A percentile compares a stretch with the other conserved stretches of the same genome.
Evolutionary conservation across 164 flowering plant genomes (phyloP).

Genomic region (Sextonia rubra): DNA sequence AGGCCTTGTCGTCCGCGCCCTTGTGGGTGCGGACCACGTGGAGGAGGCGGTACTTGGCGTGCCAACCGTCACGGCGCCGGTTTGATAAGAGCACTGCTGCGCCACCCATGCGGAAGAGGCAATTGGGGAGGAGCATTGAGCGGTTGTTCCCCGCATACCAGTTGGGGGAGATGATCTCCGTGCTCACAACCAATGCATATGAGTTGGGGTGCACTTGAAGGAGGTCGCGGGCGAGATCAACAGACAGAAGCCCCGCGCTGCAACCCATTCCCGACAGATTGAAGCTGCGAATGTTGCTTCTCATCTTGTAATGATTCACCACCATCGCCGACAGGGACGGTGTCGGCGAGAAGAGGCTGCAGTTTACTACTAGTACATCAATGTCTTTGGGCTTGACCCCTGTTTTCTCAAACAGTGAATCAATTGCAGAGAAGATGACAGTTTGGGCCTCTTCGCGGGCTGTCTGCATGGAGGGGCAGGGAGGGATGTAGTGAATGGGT

Average conservation of each 20-base stretch:
- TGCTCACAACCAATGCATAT: constrained; percentile 21
- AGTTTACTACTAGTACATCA: constrained; percentile 32
- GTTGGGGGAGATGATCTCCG: constrained; percentile 20
- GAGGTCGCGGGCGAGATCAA: constrained; percentile 33
- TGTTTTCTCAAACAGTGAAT: constrained; percentile 21
- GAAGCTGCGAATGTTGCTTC: constrained; percentile 31
- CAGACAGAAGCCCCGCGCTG: constrained; percentile 31
- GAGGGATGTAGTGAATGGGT: constrained; percentile 8
- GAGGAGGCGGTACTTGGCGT: constrained; percentile 9
- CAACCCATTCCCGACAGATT: constrained; percentile 43
- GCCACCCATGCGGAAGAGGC: constrained; percentile 27
- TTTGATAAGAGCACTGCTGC: constrained; percentile 22
- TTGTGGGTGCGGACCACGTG: constrained; percentile 16
- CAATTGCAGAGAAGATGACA: constrained; percentile 21
- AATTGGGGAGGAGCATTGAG: constrained; percentile 23
- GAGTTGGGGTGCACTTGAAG: constrained; percentile 22
- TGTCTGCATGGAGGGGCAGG: constrained; percentile 2
- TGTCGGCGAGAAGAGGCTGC: constrained; percentile 38
- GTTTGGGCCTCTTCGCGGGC: constrained; percentile 9
- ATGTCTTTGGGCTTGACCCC: constrained; percentile 32
- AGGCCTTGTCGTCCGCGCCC: constrained; percentile 14
- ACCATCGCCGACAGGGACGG: constrained; percentile 40
- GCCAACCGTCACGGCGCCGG: background rate
- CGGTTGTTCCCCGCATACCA: constrained; percentile 16
- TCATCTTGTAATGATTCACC: constrained; percentile 32